Percentiles rank a stretch among this genome's conserved stretches.
Conservation (phyloP, 352 stramenopile species). For the Halophytophthora batemanensis region DNA sequence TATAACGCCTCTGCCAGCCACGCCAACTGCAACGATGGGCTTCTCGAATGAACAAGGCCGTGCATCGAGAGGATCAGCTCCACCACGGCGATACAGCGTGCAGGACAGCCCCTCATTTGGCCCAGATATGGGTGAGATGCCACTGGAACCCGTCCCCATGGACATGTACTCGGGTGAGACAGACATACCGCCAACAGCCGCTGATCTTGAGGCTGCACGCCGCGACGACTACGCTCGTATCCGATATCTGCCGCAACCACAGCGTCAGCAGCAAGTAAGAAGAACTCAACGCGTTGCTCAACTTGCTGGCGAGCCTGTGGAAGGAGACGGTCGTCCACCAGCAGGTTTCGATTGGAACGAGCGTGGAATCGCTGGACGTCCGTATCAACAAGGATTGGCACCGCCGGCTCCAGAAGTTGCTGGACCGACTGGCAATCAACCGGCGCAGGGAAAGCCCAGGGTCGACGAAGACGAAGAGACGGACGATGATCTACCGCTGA, state of each 20-base stretch:
- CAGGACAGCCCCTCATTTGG: slow-evolving; percentile 9
- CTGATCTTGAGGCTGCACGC: slow-evolving; percentile 2
- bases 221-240: slow-evolving; percentile 12
- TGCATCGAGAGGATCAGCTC: slow-evolving; percentile 5
- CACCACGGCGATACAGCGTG: slow-evolving; percentile 9
- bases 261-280: slow-evolving; percentile 12
- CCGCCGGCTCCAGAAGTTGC: too few species aligned
- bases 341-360: too few species aligned
- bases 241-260: slow-evolving; percentile 12
- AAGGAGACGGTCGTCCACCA: too few species aligned
- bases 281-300: neutral
- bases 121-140: slow-evolving; percentile 13
- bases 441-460: slow-evolving; percentile 6
- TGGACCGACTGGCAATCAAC: neutral
- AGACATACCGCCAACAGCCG: neutral
- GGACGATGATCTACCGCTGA: slow-evolving; percentile 3
- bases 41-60: slow-evolving; percentile 15
- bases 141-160: slow-evolving; percentile 20
- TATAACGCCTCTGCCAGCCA: neutral
- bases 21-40: slow-evolving; percentile 5
- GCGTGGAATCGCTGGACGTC: too few species aligned
- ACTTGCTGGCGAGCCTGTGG: neutral
- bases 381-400: too few species aligned
- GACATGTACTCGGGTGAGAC: slow-evolving; percentile 22
- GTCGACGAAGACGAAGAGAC: neutral